Evolutionary conservation across 768 basidiomycete genomes (phyloP).

Genomic region (Mycena epipterygia): DNA sequence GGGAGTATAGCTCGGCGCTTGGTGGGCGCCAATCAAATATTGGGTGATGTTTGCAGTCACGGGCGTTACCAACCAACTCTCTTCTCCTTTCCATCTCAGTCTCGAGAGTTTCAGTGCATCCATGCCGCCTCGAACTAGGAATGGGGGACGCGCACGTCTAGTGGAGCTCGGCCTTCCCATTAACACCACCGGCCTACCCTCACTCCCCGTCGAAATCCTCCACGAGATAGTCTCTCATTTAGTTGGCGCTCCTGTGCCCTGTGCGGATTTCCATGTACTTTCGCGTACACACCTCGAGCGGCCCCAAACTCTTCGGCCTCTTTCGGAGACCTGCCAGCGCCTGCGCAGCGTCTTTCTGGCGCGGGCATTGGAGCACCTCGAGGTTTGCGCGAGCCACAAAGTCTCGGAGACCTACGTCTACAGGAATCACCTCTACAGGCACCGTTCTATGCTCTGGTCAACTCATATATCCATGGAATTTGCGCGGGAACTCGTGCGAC

Average conservation of each 20-base stretch:
- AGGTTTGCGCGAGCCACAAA: neutral
- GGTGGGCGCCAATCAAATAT: no score
- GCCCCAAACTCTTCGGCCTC: neutral
- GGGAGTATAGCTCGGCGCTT: no score
- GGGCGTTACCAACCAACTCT: no score
- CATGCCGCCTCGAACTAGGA: neutral
- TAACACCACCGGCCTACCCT: neutral
- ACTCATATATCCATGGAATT: conserved; percentile 28
- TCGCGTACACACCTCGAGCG: neutral
- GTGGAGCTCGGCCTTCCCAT: neutral
- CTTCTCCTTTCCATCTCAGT: no score
- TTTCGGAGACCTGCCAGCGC: neutral
- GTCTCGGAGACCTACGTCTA: neutral
- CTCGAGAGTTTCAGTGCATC: no score
- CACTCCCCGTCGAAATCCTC: no score
- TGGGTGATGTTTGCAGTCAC: no score
- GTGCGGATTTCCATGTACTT: neutral
- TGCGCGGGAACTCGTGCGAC: conserved; percentile 25
- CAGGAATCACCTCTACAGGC: neutral
- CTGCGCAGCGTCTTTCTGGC: neutral
- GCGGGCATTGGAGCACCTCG: neutral
- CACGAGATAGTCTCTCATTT: neutral
- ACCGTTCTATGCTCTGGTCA: neutral
- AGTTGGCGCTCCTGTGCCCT: neutral
- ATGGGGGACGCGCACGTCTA: neutral